Evolutionary conservation across 805 yeast species (phyloP).

Genomic region (Cyberlindnera sargentensis): DNA sequence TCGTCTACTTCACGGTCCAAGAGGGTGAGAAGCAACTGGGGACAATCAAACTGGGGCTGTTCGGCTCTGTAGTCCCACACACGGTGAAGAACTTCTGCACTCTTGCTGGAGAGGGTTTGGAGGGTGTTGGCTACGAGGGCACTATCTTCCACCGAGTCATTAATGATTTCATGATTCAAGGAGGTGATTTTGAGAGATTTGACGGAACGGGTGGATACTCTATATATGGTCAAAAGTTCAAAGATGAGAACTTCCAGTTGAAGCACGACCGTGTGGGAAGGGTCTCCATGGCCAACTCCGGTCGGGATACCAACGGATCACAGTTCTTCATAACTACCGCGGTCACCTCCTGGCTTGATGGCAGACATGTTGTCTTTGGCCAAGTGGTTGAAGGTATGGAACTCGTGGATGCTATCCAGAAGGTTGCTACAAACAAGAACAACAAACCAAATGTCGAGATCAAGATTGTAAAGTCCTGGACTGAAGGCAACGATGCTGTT

Average conservation of each 20-base stretch:
- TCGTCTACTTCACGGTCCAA: conserved; percentile 18
- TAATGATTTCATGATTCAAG: conserved; percentile 72
- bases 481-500: conserved; percentile 21
- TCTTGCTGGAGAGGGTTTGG: conserved; percentile 29
- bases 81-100: conserved; percentile 54
- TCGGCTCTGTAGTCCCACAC: conserved; percentile 58
- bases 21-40: conserved; percentile 19
- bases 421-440: conserved; percentile 35
- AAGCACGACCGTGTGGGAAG: conserved; percentile 66
- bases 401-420: conserved; percentile 48
- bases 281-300: conserved; percentile 67
- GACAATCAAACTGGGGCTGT: conserved; percentile 50
- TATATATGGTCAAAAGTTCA: conserved; percentile 65
- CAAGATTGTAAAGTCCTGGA: conserved; percentile 29
- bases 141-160: conserved; percentile 71
- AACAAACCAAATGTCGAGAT: conserved; percentile 41
- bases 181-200: conserved; percentile 70
- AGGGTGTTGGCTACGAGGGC: conserved; percentile 41
- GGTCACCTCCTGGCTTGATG: conserved; percentile 42
- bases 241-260: conserved; percentile 69
- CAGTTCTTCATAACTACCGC: conserved; percentile 65
- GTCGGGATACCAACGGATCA: conserved; percentile 60
- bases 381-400: conserved; percentile 65
- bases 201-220: conserved; percentile 76
- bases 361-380: conserved; percentile 70